Evolutionary conservation across 345 rosid species (phyloP).

Genomic region (Eucalyptus polybractea): DNA sequence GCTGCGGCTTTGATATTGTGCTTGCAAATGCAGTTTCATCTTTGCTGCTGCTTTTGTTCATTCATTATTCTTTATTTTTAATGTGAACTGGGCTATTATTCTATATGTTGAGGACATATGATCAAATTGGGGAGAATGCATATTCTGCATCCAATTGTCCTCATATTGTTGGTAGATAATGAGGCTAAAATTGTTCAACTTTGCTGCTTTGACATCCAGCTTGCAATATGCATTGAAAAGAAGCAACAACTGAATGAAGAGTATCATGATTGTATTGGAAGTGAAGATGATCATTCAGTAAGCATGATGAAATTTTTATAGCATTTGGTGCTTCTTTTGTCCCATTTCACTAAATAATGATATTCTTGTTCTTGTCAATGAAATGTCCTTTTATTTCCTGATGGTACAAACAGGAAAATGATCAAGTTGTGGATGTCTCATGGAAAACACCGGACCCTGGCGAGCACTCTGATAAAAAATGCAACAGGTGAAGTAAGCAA

Average conservation of each 20-base stretch:
- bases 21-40: background rate
- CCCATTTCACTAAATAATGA: background rate
- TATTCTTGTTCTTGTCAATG: background rate
- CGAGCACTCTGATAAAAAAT: conserved; percentile 33
- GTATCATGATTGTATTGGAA: conserved; percentile 70
- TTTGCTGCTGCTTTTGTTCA: background rate
- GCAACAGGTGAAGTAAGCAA: conserved; percentile 65
- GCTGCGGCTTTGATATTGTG: background rate
- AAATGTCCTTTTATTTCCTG: background rate
- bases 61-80: background rate
- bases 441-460: conserved; percentile 7
- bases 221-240: conserved; percentile 89
- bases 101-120: background rate
- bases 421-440: conserved; percentile 11
- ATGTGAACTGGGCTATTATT: background rate
- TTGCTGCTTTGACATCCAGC: conserved; percentile 31
- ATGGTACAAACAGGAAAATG: conserved; percentile 49
- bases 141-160: background rate
- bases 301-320: background rate
- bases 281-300: conserved; percentile 30
- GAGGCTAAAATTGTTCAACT: background rate
- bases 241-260: conserved; percentile 77
- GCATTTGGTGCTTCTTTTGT: background rate
- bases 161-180: background rate
- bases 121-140: background rate